Evolutionary conservation across 805 yeast genomes (phyloP).

Genomic region (Kodamaea leandrae): DNA sequence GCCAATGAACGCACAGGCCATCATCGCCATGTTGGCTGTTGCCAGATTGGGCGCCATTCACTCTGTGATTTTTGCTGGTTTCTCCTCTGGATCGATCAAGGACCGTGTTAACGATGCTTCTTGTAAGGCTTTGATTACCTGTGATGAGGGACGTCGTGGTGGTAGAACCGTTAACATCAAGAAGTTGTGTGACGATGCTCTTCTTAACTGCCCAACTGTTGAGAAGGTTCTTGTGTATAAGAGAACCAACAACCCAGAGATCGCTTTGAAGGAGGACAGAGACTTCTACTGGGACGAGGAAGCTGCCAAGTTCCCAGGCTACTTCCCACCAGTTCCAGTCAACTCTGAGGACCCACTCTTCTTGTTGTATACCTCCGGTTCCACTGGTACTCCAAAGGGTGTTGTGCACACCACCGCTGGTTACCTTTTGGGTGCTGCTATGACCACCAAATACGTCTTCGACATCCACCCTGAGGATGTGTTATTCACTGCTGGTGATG

Average conservation of each 20-base stretch:
- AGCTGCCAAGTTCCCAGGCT: slow-evolving; percentile 60
- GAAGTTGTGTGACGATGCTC: slow-evolving; percentile 79
- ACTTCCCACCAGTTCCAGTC: slow-evolving; percentile 72
- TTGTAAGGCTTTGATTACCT: slow-evolving; percentile 70
- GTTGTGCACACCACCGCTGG: slow-evolving; percentile 82
- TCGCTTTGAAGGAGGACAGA: slow-evolving; percentile 52
- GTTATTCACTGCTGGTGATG: slow-evolving; percentile 84
- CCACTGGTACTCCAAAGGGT: slow-evolving; percentile 89
- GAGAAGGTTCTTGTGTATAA: slow-evolving; percentile 67
- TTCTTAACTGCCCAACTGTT: slow-evolving; percentile 63
- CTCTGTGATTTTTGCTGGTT: slow-evolving; percentile 84
- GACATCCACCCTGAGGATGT: slow-evolving; percentile 74
- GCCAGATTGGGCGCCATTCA: slow-evolving; percentile 81
- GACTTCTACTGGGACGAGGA: slow-evolving; percentile 81
- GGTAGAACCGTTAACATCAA: slow-evolving; percentile 79
- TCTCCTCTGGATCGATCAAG: slow-evolving; percentile 65
- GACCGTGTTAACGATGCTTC: slow-evolving; percentile 73
- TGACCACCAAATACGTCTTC: slow-evolving; percentile 73
- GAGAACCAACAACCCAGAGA: slow-evolving; percentile 63
- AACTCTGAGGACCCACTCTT: slow-evolving; percentile 80
- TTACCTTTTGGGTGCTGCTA: slow-evolving; percentile 66
- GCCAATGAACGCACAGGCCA: slow-evolving; percentile 84
- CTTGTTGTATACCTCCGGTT: slow-evolving; percentile 80
- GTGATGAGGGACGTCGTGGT: slow-evolving; percentile 82
- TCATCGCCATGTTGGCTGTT: slow-evolving; percentile 73